A percentile compares a stretch with the other conserved stretches of the same genome.
Evolutionary conservation across 768 basidiomycete genomes (phyloP).

Genomic region (Podaxis mareebaensis): DNA sequence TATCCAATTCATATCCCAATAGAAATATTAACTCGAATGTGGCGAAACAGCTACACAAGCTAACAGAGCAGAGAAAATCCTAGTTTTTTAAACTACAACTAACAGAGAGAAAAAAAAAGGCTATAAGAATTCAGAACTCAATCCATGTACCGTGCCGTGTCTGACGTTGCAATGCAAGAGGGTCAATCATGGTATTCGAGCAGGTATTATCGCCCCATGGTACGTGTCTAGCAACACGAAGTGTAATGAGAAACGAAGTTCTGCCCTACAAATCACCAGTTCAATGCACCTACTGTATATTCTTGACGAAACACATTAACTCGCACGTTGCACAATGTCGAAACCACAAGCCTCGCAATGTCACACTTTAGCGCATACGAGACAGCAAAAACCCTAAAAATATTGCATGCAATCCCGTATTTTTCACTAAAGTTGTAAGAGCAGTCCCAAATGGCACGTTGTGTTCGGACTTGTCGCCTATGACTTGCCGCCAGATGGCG

Average conservation of each 20-base stretch:
- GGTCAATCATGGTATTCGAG: background rate
- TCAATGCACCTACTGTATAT: background rate
- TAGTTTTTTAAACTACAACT: no score
- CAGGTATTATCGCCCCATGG: background rate
- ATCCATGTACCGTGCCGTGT: background rate
- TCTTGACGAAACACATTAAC: background rate
- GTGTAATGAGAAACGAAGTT: constrained; percentile 3
- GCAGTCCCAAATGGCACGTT: background rate
- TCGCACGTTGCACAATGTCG: background rate
- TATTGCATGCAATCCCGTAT: background rate
- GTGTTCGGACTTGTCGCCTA: background rate
- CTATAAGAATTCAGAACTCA: background rate
- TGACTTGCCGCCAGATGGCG: background rate
- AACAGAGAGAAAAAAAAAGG: background rate
- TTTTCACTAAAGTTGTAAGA: background rate
- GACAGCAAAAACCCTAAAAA: background rate
- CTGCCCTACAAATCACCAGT: background rate
- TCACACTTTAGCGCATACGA: background rate
- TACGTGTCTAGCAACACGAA: background rate
- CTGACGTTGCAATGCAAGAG: background rate
- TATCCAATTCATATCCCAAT: no score
- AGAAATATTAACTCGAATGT: no score
- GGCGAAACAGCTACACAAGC: no score
- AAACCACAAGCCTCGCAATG: background rate
- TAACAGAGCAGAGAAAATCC: no score